Base-by-base conservation (phyloP, 768 basidiomycete species). In the Cystofilobasidium capitatum region DNA sequence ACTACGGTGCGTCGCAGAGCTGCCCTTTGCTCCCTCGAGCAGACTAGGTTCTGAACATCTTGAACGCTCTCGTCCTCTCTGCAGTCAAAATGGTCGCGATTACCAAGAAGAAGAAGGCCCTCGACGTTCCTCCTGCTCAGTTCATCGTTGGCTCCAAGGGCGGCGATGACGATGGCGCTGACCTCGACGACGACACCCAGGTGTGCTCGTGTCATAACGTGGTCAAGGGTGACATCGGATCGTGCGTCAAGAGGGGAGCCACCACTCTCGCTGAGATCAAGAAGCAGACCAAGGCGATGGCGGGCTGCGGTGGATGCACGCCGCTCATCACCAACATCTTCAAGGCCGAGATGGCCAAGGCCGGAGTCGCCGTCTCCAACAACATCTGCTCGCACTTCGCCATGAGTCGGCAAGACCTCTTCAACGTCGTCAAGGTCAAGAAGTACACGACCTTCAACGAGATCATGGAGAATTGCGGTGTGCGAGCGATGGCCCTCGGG, bases 131-230 rank as follows among this genome's bases (percentile, higher is more conserved):
- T 0, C 86, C 87, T 1, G 82, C 83, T 3, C 79, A 86, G 71
- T 83, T 89, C 69, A 87, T 88, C 47, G 73, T 86, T 42, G 85
- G 86, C 10, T 77, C 79, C 14, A 76, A 76, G 62, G 79, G 80
- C 63, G 81, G 79, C 7, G 84, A 82, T 45, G 82, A 81, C 24
- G 81, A 83, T 58, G 86, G 85, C 2, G 83, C 79, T 10, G 86
- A 87, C 65, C 80, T 88, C 12, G 86, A 87, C 63, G 85, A 86
- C 65, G 86, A 86, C 69, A 81, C 84, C 1, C 86, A 86, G 73
- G 80, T 88, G 57, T 88, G 88, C 76, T 83, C 82, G 37, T 88
- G 86, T 68, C 85, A 88, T 73, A 87, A 87, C 72, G 83, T 88
- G 49, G 75, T 79, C 4, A 89, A 89, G 75, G 83, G 82, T 13